phyloP scores from a whole-genome alignment of 2,329 filamentous ascomycete species.

The Fusarium buharicum region DNA sequence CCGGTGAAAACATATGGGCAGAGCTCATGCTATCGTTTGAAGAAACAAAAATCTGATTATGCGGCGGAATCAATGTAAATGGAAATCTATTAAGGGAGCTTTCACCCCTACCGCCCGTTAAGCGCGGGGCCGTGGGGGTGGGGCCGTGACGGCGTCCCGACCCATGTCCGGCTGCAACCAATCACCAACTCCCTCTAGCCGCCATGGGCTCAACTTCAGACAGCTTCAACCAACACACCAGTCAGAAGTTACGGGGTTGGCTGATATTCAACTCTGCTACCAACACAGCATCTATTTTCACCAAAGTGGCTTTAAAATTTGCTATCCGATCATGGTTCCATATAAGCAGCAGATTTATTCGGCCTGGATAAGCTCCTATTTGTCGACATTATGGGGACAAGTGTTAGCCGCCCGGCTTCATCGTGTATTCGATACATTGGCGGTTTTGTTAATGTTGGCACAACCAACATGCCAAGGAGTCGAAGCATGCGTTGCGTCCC shows the following conservation, averaged over 20 bases:
- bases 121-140: neutral
- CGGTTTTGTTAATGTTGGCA: neutral
- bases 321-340: neutral
- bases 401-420: neutral
- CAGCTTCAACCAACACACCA: constrained; percentile 3
- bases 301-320: neutral
- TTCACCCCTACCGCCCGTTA: constrained; percentile 4
- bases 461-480: neutral
- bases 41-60: neutral
- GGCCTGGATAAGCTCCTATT: neutral
- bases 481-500: neutral
- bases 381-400: neutral
- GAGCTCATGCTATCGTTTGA: neutral
- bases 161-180: constrained; percentile 3
- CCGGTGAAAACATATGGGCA: constrained; percentile 3
- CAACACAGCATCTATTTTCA: neutral
- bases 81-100: neutral
- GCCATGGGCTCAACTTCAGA: constrained; percentile 2
- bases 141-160: neutral
- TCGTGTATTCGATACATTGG: neutral
- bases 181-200: neutral
- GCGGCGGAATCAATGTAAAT: neutral
- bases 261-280: neutral
- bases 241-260: neutral
- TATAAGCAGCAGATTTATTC: neutral